A percentile compares a stretch with the other conserved stretches of the same genome.
These are phyloP conservation scores for Suillus fuscotomentosus DNA, from an alignment of 768 basidiomycete genomes.

Conservation along the genomic window DNA sequence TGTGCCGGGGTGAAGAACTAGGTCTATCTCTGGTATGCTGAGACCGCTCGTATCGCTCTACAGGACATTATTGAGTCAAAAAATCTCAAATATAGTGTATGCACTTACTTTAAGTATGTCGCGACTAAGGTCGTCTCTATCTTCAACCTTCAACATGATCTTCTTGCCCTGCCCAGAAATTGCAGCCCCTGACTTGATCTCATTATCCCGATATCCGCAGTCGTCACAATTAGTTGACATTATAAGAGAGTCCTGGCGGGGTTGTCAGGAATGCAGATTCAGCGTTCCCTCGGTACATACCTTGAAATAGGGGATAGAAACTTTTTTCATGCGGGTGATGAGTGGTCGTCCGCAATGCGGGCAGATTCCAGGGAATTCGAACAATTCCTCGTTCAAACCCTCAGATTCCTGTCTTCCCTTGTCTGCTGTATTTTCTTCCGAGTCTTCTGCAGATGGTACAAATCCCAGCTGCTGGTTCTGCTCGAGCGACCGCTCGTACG, in stretches of 20 bases:
- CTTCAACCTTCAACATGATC: slow-evolving; percentile 88
- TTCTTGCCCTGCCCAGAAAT: slow-evolving; percentile 85
- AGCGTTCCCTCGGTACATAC: slow-evolving; percentile 32
- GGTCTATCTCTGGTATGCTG: slow-evolving; percentile 89
- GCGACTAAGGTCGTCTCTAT: slow-evolving; percentile 86
- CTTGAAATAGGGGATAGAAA: slow-evolving; percentile 97
- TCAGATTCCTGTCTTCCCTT: slow-evolving; percentile 30
- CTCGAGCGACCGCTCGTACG: slow-evolving; percentile 73
- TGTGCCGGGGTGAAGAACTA: slow-evolving; percentile 88
- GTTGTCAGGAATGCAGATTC: not conserved
- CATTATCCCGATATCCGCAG: slow-evolving; percentile 97
- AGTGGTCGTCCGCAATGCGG: slow-evolving; percentile 83
- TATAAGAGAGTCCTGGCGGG: slow-evolving; percentile 82
- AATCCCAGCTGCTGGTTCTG: slow-evolving; percentile 85
- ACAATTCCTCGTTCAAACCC: slow-evolving; percentile 76
- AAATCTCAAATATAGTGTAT: not conserved
- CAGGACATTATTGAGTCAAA: not conserved
- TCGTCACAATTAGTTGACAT: slow-evolving; percentile 97
- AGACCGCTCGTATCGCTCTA: slow-evolving; percentile 43
- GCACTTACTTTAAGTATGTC: slow-evolving; percentile 86
- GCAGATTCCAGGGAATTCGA: slow-evolving; percentile 83
- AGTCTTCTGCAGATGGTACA: slow-evolving; percentile 46
- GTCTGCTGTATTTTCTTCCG: slow-evolving; percentile 3
- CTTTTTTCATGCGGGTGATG: slow-evolving; percentile 93
- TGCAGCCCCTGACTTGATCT: slow-evolving; percentile 92